These are phyloP conservation scores for Salix koriyanagi DNA, from an alignment of 345 rosid species.

Conservation along the genomic window DNA sequence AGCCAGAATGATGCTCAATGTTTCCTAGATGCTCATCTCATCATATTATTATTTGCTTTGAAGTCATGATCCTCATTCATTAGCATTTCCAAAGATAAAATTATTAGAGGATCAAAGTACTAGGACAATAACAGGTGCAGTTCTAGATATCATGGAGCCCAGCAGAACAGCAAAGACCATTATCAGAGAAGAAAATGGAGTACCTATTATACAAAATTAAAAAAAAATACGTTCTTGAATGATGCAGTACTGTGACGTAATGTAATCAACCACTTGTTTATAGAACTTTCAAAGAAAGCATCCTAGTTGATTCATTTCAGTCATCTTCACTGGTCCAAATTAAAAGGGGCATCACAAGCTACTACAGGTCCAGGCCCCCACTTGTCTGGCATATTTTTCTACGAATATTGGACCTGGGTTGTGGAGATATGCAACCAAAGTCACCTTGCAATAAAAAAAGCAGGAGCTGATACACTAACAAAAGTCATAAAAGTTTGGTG, in stretches of 20 bases:
- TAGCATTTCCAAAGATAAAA: background rate
- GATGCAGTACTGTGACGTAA: background rate
- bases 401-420: background rate
- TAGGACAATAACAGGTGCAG: background rate
- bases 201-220: background rate
- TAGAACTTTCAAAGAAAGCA: constrained; percentile 1
- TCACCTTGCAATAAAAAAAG: background rate
- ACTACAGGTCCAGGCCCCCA: background rate
- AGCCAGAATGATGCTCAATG: background rate
- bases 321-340: constrained; percentile 11
- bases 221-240: background rate
- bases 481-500: background rate
- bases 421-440: background rate
- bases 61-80: background rate
- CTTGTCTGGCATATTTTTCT: background rate
- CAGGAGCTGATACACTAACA: background rate
- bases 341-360: background rate
- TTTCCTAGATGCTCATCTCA: background rate
- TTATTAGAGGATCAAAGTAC: background rate
- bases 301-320: background rate
- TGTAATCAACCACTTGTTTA: background rate
- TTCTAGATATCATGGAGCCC: background rate
- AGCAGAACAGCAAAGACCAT: no score
- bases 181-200: background rate
- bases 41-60: background rate